Base-by-base conservation (phyloP, 2,329 filamentous ascomycete species). In the Trichoderma sp. region DNA sequence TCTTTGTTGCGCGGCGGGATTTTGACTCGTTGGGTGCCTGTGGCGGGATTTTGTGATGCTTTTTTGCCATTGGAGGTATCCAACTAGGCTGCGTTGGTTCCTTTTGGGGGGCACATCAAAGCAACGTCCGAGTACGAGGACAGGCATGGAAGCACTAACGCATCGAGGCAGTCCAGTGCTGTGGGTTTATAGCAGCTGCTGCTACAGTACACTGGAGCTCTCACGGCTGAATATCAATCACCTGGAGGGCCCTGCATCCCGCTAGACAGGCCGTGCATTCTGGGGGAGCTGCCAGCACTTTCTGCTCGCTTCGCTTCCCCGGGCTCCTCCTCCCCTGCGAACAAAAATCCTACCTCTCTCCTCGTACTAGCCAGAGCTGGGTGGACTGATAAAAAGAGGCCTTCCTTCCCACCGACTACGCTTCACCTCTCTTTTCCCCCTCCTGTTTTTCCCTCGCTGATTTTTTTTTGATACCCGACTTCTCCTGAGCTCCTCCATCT, bases 341-440 rank as follows among this genome's bases (percentile, higher is more conserved):
- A 38, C 35, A 16, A 38, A 38, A 38, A 38, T 38, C 35, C 35
- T 38, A 38, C 35, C 35, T 38, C 35, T 38, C 35, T 38, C 35
- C 35, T 38, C 35, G 35, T 38, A 38, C 35, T 38, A 38, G 35
- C 45, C 45, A 50, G 21, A 45, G 18, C 29, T 50, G 38, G 53
- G 53, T 71, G 67, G 33, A 71, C 67, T 73, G 63, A 74, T 68
- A 68, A 74, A 74, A 60, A 56, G 72, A 74, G 64, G 33, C 69
- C 69, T 60, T 59, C 53, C 67, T 60, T 60, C 31, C 67, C 33
- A n/a, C 63, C 21, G 16, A 38, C 63, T 14, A n/a, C 18, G 53
- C 35, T 16, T 64, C 56, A 62, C 68, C 33, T 62, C 31, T 50
- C 31, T 50, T 63, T 35, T n/a, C 29, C 45, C 31, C 62, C 62